Evolutionary conservation across 83 land plant genomes (phyloP).

Genomic region (Larix sibirica): DNA sequence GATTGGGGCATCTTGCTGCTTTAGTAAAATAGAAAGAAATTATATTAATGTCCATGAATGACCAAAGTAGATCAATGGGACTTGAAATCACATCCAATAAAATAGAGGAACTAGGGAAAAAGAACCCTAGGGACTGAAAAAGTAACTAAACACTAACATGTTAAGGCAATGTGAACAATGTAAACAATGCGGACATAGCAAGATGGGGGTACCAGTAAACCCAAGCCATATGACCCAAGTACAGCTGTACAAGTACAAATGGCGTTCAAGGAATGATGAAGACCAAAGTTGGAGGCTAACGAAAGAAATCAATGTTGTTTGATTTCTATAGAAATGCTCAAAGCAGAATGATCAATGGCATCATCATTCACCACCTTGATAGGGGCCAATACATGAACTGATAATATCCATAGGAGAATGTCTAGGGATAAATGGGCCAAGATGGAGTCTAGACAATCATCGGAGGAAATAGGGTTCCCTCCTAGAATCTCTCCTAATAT

Average conservation of each 20-base stretch:
- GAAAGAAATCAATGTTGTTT: background rate
- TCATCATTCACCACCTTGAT: background rate
- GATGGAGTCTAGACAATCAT: too few relatives aligned
- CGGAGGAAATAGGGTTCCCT: too few relatives aligned
- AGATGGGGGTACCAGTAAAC: background rate
- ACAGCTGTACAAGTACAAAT: background rate
- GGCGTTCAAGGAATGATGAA: background rate
- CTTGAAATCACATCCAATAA: background rate
- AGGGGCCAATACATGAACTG: background rate
- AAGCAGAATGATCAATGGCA: background rate
- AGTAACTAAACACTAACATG: background rate
- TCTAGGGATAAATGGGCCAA: too few relatives aligned
- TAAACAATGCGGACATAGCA: background rate
- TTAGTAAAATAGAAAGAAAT: background rate
- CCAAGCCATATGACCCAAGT: background rate
- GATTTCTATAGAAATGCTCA: background rate
- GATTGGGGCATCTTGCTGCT: too few relatives aligned
- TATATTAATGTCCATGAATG: background rate
- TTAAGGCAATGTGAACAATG: background rate
- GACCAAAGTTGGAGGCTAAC: background rate
- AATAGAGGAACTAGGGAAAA: background rate
- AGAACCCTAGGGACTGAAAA: background rate
- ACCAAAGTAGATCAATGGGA: background rate
- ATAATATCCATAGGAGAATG: too few relatives aligned
- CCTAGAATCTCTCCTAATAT: too few relatives aligned